Conservation (phyloP, 768 basidiomycete species). For the Mycena vitilis region DNA sequence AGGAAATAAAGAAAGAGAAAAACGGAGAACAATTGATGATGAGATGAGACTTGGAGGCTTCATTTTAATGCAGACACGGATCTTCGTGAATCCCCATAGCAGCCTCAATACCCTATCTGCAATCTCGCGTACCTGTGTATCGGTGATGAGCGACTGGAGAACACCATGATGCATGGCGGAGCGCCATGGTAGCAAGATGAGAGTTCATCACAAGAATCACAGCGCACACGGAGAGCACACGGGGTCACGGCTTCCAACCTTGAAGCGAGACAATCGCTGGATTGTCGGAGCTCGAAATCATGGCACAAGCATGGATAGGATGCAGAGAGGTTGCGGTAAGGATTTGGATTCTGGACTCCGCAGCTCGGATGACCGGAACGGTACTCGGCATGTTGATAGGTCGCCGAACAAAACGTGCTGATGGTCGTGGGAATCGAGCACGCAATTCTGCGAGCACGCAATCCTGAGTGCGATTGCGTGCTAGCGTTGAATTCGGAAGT, state of each 20-base stretch:
- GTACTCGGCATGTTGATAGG: too few relatives aligned
- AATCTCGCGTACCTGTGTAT: not conserved
- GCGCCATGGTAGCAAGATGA: conserved; percentile 4
- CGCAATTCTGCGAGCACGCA: too few relatives aligned
- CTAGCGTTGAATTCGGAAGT: not conserved
- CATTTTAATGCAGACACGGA: not conserved
- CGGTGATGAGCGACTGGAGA: not conserved
- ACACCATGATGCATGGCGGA: not conserved
- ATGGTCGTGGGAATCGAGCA: too few relatives aligned
- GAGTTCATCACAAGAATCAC: not conserved
- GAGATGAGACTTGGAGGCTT: too few relatives aligned
- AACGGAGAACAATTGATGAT: not conserved
- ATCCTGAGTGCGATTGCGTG: too few relatives aligned
- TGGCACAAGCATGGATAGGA: too few relatives aligned
- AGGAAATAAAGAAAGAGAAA: not conserved
- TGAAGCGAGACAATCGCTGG: not conserved
- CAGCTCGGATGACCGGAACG: too few relatives aligned
- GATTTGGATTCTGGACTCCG: too few relatives aligned
- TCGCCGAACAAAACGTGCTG: too few relatives aligned
- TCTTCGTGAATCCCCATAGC: not conserved
- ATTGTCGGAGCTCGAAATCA: too few relatives aligned
- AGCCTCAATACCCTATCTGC: not conserved
- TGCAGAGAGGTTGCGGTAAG: too few relatives aligned
- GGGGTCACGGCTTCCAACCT: not conserved
- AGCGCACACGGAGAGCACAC: not conserved